Conservation (phyloP, 2,329 filamentous ascomycete genomes). For the Chrysosporium queenslandicum region DNA sequence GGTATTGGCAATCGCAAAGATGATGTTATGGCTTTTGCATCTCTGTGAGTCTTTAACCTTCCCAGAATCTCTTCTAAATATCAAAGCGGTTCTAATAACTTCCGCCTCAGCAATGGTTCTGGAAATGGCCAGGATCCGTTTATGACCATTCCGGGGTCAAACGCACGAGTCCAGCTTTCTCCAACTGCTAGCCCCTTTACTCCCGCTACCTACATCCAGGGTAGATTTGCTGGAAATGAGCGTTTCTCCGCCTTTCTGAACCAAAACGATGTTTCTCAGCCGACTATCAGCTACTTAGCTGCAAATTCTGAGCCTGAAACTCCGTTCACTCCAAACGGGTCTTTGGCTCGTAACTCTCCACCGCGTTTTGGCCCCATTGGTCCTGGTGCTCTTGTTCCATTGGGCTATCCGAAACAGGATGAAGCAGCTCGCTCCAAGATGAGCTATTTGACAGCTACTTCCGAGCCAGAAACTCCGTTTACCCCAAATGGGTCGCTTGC, state of each 20-base stretch:
- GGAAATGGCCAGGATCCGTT: conserved; percentile 26
- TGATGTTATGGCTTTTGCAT: conserved; percentile 1
- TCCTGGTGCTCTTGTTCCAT: conserved; percentile 14
- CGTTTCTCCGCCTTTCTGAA: conserved; percentile 11
- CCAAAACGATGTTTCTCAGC: neutral
- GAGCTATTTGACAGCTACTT: conserved; percentile 19
- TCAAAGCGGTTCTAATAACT: conserved; percentile 1
- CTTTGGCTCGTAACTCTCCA: conserved; percentile 16
- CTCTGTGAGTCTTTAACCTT: conserved; percentile 1
- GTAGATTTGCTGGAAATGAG: conserved; percentile 12
- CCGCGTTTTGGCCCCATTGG: conserved; percentile 22
- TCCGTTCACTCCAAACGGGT: conserved; percentile 10
- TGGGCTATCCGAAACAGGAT: conserved; percentile 8
- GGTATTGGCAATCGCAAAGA: conserved; percentile 12
- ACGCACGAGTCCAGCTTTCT: conserved; percentile 41
- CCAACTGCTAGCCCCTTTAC: conserved; percentile 55
- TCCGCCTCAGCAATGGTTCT: neutral
- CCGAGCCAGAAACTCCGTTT: conserved; percentile 18
- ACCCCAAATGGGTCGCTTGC: conserved; percentile 13
- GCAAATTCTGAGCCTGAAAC: conserved; percentile 20
- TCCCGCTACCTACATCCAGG: conserved; percentile 34
- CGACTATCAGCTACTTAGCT: conserved; percentile 18
- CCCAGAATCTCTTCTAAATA: neutral
- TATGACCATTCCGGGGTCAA: conserved; percentile 17
- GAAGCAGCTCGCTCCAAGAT: conserved; percentile 14